Base-by-base conservation (phyloP, 2,329 filamentous ascomycete genomes). In the Penicillium sp. region DNA sequence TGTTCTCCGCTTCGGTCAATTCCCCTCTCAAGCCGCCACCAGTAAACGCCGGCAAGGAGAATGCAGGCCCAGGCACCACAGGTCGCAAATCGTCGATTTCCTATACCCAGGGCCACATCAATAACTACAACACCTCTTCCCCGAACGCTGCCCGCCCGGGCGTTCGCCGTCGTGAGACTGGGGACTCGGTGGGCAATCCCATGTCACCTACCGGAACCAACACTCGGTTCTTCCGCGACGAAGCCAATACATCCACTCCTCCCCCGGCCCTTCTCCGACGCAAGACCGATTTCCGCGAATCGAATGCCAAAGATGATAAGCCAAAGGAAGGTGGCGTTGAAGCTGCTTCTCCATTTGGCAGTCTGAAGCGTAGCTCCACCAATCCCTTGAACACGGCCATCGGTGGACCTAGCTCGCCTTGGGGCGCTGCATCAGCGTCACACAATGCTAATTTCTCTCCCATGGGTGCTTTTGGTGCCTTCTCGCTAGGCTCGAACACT, bases 391-490 rank as follows among this genome's bases (percentile, higher is more conserved):
- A 80, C 66, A 77, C 81, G 52, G 81, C 81, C 0, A 67, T 82
- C 19, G 79, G 78, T 61, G 78, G 78, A 26, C 75, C 82, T 14
- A 76, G 79, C 42, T 86, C 85, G 14, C 84, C 85, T 8, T 89
- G 86, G 85, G 81, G 83, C 25, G 78, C 84, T 37, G 83, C 85
- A 14, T 83, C 84, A 33, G 83, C 85, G 14, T 83, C 86, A 25
- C 85, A 86, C 57, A 82, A 82, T 53, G 84, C 88, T 46, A 84
- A 86, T 13, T 87, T 91, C 68, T 84, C 88, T 6, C 86, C 88
- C 1, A 90, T 93, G 82, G 93, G 94, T 37, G 89, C 89, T 25
- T 99, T 99, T 77, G 94, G 94, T 11, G 95, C 88, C 70, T 98
- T 98, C 76, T 89, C 90, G n/a, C 76, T 96, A 55, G 80, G 79